Conservation (phyloP, 768 basidiomycete genomes). For the Exidia glandulosa region DNA sequence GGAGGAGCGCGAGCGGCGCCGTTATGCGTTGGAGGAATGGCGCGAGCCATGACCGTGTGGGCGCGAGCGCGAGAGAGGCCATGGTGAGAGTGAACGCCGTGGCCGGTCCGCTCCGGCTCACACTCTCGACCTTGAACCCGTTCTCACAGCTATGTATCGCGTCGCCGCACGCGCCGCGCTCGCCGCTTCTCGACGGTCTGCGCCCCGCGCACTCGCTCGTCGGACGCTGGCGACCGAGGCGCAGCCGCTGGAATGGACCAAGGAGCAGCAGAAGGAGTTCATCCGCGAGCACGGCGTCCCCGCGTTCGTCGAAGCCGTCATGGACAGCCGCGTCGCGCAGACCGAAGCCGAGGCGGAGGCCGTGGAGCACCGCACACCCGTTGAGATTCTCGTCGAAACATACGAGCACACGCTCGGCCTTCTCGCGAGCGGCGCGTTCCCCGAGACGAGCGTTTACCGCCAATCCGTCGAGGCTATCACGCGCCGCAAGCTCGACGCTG, state of each 20-base stretch:
- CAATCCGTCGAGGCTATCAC: conserved; percentile 81
- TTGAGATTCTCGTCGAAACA: conserved; percentile 55
- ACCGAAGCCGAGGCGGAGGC: conserved; percentile 27
- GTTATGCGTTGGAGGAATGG: not conserved
- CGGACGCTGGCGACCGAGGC: no score
- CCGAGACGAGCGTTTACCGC: conserved; percentile 77
- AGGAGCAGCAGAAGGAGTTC: no score
- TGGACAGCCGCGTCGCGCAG: conserved; percentile 15
- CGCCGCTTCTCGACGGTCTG: no score
- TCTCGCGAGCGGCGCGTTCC: conserved; percentile 46
- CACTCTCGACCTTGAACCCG: conserved; percentile 9
- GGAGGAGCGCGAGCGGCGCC: conserved; percentile 12
- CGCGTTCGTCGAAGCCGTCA: not conserved
- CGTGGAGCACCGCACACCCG: conserved; percentile 12
- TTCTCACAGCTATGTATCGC: conserved; percentile 52
- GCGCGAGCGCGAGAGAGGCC: conserved; percentile 29
- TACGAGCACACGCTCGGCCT: conserved; percentile 68
- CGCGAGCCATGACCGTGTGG: not conserved
- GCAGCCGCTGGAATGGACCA: no score
- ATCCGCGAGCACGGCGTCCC: no score
- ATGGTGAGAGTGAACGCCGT: conserved; percentile 20
- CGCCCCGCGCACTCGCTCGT: no score
- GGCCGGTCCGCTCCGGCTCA: conserved; percentile 6
- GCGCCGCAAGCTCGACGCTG: conserved; percentile 63
- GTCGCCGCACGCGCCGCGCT: no score